Base-by-base conservation (phyloP, 192 early-diverging fungal genomes). In the Pilaira anomala region DNA sequence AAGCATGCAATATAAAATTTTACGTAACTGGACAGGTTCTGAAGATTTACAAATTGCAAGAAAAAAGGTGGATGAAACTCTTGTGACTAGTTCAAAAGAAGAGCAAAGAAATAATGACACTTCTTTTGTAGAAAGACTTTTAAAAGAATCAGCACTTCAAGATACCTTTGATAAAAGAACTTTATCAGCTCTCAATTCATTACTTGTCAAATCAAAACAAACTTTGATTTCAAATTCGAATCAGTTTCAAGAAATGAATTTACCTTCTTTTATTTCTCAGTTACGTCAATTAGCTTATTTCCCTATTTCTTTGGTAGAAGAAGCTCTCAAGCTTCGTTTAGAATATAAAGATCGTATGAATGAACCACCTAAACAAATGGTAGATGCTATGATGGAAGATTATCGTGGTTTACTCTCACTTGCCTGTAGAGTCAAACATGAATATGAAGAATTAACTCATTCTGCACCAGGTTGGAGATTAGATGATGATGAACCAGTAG, bases 21-120 rank as follows among this genome's bases (percentile, higher is more conserved):
- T 95, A 26, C 81, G 85, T 60, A 83, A 87, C 51, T 95, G 93
- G 93, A 92, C 91, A 3, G 90, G 88, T 25, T 90, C 85, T 42
- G 86, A 87, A 21, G 79, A 78, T 44, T 66, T 89, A 12, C 74
- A 83, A 40, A 83, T 87, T 8, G 69, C 81, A 3, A 76, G 84
- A 51, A 57, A 59, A 6, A 42, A 46, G 13, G 3, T 45, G 3
- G 36, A 19, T 16, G 40, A 40, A 18, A 19, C 33, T 12, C 33
- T 36, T 9, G 51, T 48, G 39, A 63, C 16, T 1, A 24, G 21
- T 3, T 25, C 48, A 39, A 14, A 24, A 28, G 19, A 16, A 11
- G 30, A 53, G 2, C 26, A 36, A 3, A 6, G 9, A 2, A 30
- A 44, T 9, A 78, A 77, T 42, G 80, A 91, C 29, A 77, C 77